Evolutionary conservation across 2,329 filamentous ascomycete genomes (phyloP).

Genomic region (Capronia epimyces): DNA sequence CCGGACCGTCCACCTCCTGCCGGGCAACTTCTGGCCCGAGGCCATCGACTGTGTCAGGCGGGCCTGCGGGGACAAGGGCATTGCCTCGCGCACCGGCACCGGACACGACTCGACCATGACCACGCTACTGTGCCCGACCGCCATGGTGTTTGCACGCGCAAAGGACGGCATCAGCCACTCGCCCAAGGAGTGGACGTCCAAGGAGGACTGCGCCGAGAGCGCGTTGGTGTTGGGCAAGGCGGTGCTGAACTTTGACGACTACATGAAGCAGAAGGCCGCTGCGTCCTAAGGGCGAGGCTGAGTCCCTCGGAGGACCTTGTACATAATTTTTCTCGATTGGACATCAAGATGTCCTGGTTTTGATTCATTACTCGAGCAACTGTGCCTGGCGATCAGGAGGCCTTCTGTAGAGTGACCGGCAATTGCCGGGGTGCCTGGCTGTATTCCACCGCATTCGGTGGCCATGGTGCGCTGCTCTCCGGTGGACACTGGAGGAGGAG

Average conservation of each 20-base stretch:
- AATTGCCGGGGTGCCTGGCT: no score
- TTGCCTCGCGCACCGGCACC: conserved; percentile 26
- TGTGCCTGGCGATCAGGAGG: no score
- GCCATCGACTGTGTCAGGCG: conserved; percentile 28
- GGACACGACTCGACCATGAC: conserved; percentile 29
- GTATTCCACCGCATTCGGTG: no score
- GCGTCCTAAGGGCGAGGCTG: neutral
- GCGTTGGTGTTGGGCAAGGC: conserved; percentile 28
- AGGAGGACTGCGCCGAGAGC: conserved; percentile 29
- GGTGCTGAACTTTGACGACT: conserved; percentile 31
- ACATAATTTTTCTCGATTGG: no score
- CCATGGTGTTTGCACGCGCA: conserved; percentile 30
- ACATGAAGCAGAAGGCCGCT: conserved; percentile 22
- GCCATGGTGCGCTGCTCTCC: no score
- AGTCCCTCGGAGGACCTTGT: neutral
- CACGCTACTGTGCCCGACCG: conserved; percentile 26
- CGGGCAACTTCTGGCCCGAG: conserved; percentile 28
- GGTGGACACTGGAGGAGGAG: no score
- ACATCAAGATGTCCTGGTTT: no score
- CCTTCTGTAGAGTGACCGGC: no score
- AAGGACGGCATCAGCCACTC: conserved; percentile 29
- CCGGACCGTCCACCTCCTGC: conserved; percentile 25
- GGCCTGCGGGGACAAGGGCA: conserved; percentile 29
- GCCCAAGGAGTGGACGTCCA: conserved; percentile 28
- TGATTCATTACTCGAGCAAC: no score